Base-by-base conservation (phyloP, 345 rosid species). In the Abelmoschus esculentus region DNA sequence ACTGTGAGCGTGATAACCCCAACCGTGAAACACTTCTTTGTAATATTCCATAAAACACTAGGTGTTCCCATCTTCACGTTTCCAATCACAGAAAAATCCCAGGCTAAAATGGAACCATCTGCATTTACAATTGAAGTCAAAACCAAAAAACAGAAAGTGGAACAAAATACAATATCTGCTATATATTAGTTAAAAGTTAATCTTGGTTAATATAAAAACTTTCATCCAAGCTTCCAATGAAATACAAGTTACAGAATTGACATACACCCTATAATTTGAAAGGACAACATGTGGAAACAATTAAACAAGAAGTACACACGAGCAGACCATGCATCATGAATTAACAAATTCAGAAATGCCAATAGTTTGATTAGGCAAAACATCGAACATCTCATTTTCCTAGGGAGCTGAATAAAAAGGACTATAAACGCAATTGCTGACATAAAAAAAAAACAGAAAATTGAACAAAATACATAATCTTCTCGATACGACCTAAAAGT, bases 1-100 rank as follows among this genome's bases (percentile, higher is more conserved):
- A 90, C 59, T 6, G 98, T 87, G 28, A 90, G 63, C 31, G 87
- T 84, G 47, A 92, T 64, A 36, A 92, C 75, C 67, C 96, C 90
- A 58, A 79, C 80, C 8, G 88, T 71, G 70, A 90, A 79, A 67
- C 57, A 77, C 60, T 77, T 83, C 83, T 86, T 92, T 3, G 83
- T 53, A 58, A 78, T 29, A 73, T 73, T 70, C 96, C 96, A 89
- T 38, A 86, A 8, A 2, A 80, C 38, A 32, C 74, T 77, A 29
- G 69, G 83, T 63, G 73, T 68, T 66, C 85, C 85, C 93, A 89
- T 89, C 31, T 75, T 81, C 61, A 68, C 52, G 40, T 47, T 53
- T 64, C 63, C 62, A 7, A 38, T 38, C 47, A 69, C 74, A 73
- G 34, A 66, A 32, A 70, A 67, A 69, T 69, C 52, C 74, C 73